Conservation (phyloP, 1,139 yeast genomes). For the Geotrichum aggregatum region DNA sequence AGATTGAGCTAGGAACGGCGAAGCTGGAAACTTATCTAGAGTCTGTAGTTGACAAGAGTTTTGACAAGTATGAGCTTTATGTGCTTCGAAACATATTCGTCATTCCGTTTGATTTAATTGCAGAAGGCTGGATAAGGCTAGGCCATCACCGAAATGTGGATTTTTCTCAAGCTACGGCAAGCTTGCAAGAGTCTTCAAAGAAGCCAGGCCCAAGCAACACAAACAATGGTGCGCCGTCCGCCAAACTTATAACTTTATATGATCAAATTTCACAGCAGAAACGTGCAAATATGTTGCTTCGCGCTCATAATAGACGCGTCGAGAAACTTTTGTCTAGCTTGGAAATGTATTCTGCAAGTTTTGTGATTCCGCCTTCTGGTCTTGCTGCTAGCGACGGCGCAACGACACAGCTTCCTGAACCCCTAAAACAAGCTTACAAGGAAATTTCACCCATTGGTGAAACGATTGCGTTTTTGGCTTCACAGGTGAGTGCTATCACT, state of each 20-base stretch:
- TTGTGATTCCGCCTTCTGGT: slow-evolving; percentile 1
- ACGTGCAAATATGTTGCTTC: slow-evolving; percentile 8
- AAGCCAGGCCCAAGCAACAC: background rate
- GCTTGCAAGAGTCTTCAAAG: background rate
- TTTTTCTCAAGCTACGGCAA: slow-evolving; percentile 26
- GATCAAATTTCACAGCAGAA: slow-evolving; percentile 7
- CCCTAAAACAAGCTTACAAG: background rate
- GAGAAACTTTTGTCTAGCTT: slow-evolving; percentile 9
- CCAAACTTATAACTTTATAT: background rate
- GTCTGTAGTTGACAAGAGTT: slow-evolving; percentile 73
- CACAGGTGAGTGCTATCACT: slow-evolving; percentile 6
- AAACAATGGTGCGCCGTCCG: background rate
- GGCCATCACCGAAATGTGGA: slow-evolving; percentile 63
- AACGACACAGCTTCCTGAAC: slow-evolving; percentile 1
- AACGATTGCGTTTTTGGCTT: slow-evolving; percentile 11
- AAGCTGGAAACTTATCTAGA: slow-evolving; percentile 75
- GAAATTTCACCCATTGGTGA: slow-evolving; percentile 11
- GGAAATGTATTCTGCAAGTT: slow-evolving; percentile 2
- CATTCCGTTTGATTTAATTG: slow-evolving; percentile 64
- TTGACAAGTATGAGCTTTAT: slow-evolving; percentile 83
- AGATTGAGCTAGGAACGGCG: slow-evolving; percentile 72
- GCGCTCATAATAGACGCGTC: slow-evolving; percentile 5
- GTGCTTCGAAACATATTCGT: slow-evolving; percentile 70
- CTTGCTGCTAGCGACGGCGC: background rate
- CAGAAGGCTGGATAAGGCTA: slow-evolving; percentile 62